Evolutionary conservation across 805 yeast species (phyloP).

Genomic region (Cyberlindnera suaveolens): DNA sequence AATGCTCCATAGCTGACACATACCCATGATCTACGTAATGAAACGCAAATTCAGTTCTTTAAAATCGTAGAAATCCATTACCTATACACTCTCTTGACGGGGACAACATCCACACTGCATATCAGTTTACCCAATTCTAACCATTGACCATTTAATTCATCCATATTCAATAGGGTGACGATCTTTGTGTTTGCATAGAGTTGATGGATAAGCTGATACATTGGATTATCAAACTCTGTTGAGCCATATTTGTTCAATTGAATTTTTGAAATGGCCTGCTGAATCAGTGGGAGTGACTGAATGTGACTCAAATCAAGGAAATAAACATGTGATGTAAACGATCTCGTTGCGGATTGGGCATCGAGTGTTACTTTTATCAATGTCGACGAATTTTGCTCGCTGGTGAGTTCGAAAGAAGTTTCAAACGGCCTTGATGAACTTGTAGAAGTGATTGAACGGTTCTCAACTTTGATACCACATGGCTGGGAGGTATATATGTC

Average conservation of each 20-base stretch:
- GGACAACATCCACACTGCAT: conserved; percentile 6
- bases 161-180: conserved; percentile 28
- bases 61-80: background rate
- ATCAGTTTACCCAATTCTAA: conserved; percentile 11
- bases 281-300: conserved; percentile 9
- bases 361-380: conserved; percentile 8
- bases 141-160: conserved; percentile 15
- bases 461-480: conserved; percentile 10
- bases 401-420: background rate
- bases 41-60: background rate
- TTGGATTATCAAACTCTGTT: conserved; percentile 14
- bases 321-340: conserved; percentile 9
- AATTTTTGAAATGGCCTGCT: conserved; percentile 8
- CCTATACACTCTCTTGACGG: conserved; percentile 15
- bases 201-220: conserved; percentile 17
- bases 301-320: conserved; percentile 9
- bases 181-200: conserved; percentile 30
- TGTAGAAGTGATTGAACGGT: conserved; percentile 5
- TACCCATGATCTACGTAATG: background rate
- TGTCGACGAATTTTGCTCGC: conserved; percentile 3
- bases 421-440: background rate
- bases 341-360: conserved; percentile 4
- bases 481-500: conserved; percentile 3
- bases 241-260: conserved; percentile 7
- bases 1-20: background rate